Base-by-base conservation (phyloP, 257 asterid species). In the Nicotiana knightiana region DNA sequence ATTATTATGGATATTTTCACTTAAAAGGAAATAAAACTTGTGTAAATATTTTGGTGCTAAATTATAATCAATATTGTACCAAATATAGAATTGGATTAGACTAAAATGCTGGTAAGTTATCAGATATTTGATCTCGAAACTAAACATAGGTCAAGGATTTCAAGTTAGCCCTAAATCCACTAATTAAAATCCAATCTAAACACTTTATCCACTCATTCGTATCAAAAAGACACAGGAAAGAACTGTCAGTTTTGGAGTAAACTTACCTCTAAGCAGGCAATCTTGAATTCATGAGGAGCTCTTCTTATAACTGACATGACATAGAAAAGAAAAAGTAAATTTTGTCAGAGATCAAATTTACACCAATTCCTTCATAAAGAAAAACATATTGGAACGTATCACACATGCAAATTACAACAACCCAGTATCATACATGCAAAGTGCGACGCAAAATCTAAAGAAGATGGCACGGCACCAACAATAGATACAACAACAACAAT, bases 211-310 rank as follows among this genome's bases (percentile, higher is more conserved):
- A 68, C 28, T 48, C 43, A 30, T 80, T 43, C 81, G 59, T 33
- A 12, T 58, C 26, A 26, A 37, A 32, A 55, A 17, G 51, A 58
- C 37, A 46, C 24, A n/a, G 12, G 81, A 13, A 10, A 54, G 48
- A 53, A 12, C 39, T 57, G 26, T 54, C 81, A 21, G 18, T 24
- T 10, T 9, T 55, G 24, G 8, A 13, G n/a, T 73, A 32, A 2
- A 65, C 62, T 81, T 87, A 94, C 99, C 98, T 96, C 99, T 86
- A 96, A 93, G 92, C 99, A 96, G 67, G 98, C 98, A 59, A 94
- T 96, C 89, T 96, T 96, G 93, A 96, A 96, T 82, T 96, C 99
- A 15, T 94, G 99, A 32, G 99, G 98, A 84, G 99, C 98, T 90
- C 99, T 90, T 88, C 98, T 92, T 67, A 96, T 96, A 39, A 94